Percentiles rank a stretch among this genome's conserved stretches.
phyloP scores from a whole-genome alignment of 345 rosid genomes.

The Salix suchowensis region DNA sequence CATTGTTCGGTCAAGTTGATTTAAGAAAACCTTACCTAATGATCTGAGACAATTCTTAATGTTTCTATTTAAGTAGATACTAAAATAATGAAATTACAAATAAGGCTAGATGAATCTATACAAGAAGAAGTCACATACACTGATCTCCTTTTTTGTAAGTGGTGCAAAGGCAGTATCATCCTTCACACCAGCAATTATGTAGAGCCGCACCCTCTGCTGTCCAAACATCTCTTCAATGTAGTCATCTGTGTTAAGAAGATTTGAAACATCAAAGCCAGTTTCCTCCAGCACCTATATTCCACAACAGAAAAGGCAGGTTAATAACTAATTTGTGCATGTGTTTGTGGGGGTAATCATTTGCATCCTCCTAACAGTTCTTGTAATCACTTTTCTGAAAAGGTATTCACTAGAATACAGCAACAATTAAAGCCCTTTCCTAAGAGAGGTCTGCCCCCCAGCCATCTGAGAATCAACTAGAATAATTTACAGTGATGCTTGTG shows the following conservation, averaged over 20 bases:
- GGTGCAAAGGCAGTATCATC: conserved; percentile 94
- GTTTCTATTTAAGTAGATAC: too few species aligned
- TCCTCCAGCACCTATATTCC: conserved; percentile 79
- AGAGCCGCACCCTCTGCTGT: conserved; percentile 93
- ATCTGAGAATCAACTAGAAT: not conserved
- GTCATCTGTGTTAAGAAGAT: conserved; percentile 74
- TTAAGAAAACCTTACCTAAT: not conserved
- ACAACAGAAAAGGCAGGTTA: conserved; percentile 5
- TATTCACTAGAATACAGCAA: not conserved
- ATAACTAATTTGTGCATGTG: not conserved
- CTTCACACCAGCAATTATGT: conserved; percentile 83
- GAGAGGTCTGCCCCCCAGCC: not conserved
- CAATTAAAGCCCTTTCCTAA: not conserved
- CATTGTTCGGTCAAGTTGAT: not conserved
- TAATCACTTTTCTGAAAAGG: not conserved
- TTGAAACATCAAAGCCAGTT: conserved; percentile 88
- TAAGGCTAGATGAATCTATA: not conserved
- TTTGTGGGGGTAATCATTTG: not conserved
- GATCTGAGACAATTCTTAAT: not conserved
- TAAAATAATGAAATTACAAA: not conserved
- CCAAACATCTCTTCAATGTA: conserved; percentile 81
- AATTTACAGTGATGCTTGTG: not conserved
- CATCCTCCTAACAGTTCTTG: not conserved
- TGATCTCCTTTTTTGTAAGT: conserved; percentile 94
- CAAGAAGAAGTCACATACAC: conserved; percentile 50